phyloP scores from a whole-genome alignment of 768 basidiomycete species.

The Kondoa subrosea region DNA sequence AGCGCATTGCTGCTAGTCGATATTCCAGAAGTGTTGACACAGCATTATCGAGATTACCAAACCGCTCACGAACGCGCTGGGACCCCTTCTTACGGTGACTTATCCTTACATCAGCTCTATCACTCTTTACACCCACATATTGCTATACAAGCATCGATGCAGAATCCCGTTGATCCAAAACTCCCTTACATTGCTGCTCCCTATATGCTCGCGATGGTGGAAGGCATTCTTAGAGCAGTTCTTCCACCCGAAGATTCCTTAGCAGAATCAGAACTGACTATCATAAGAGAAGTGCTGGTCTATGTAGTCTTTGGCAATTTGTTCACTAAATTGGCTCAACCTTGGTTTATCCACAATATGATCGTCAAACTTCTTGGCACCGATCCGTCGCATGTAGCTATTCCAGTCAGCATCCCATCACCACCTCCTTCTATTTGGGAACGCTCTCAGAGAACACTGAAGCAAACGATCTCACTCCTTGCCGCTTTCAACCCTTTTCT shows the following conservation, averaged over 20 bases:
- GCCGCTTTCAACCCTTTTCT: not conserved
- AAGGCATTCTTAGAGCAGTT: slow-evolving; percentile 54
- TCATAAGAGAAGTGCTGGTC: slow-evolving; percentile 67
- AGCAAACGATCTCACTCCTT: not conserved
- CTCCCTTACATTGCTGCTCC: slow-evolving; percentile 9
- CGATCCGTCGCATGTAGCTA: not conserved
- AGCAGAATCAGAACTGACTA: slow-evolving; percentile 59
- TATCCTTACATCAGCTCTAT: slow-evolving; percentile 52
- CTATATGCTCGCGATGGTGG: slow-evolving; percentile 63
- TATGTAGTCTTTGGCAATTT: slow-evolving; percentile 48
- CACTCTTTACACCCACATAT: slow-evolving; percentile 71
- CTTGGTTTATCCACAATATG: slow-evolving; percentile 71
- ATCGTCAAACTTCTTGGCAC: slow-evolving; percentile 48
- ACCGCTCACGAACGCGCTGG: slow-evolving; percentile 36
- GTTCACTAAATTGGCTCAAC: slow-evolving; percentile 52
- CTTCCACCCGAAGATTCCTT: slow-evolving; percentile 64
- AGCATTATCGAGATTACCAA: slow-evolving; percentile 65
- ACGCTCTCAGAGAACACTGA: slow-evolving; percentile 2
- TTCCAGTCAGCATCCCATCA: not conserved
- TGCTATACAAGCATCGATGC: slow-evolving; percentile 38
- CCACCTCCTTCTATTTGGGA: not conserved
- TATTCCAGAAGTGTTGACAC: slow-evolving; percentile 48
- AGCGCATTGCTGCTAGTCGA: slow-evolving; percentile 43
- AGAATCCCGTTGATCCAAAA: slow-evolving; percentile 21
- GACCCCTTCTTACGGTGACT: slow-evolving; percentile 30